Evolutionary conservation across 176 grass and related monocot species (phyloP).

Genomic region (maize (Zea mays)): Zm-B73-REFERENCE-NAM-5.0 NC_050102.1:156507001-156507500

Average conservation of each 20-base stretch:
- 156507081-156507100: too few relatives aligned
- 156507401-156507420: slow-evolving; percentile 19
- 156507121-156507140: background rate
- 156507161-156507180: background rate
- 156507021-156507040: background rate
- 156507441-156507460: slow-evolving; percentile 21
- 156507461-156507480: slow-evolving; percentile 32
- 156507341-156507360: slow-evolving; percentile 21
- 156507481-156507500: slow-evolving; percentile 39
- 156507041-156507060: background rate
- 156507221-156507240: background rate
- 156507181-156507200: background rate
- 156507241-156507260: background rate
- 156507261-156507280: slow-evolving; percentile 1
- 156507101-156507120: background rate
- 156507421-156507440: slow-evolving; percentile 26
- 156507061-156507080: background rate
- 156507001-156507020: background rate
- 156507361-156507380: slow-evolving; percentile 49
- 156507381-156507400: slow-evolving; percentile 5
- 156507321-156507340: slow-evolving; percentile 8
- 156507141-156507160: background rate
- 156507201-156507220: background rate
- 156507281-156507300: slow-evolving; percentile 20
- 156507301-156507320: slow-evolving; percentile 20